Evolutionary conservation across 2,329 filamentous ascomycete species (phyloP).

Genomic region (Aspergillus transmontanensis): DNA sequence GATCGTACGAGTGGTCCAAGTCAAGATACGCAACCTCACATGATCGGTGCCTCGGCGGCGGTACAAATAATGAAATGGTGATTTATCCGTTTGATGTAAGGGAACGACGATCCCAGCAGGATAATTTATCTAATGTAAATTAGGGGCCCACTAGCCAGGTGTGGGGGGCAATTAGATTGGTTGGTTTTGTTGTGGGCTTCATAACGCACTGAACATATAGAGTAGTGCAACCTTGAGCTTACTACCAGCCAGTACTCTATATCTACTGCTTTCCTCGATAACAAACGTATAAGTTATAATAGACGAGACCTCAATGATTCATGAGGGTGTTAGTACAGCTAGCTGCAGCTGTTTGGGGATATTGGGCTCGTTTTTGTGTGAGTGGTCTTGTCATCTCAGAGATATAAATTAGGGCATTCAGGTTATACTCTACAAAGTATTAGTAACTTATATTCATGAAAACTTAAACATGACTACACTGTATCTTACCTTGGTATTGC

Average conservation of each 20-base stretch:
- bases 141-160: not conserved
- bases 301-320: no score
- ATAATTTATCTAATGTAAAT: slow-evolving; percentile 5
- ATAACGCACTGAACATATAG: not conserved
- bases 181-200: not conserved
- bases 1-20: slow-evolving; percentile 2
- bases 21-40: slow-evolving; percentile 22
- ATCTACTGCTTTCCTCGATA: not conserved
- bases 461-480: not conserved
- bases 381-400: not conserved
- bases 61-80: slow-evolving; percentile 18
- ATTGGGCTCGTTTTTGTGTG: not conserved
- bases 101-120: not conserved
- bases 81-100: slow-evolving; percentile 14
- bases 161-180: slow-evolving; percentile 1
- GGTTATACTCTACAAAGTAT: no score
- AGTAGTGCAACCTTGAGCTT: not conserved
- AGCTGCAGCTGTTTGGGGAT: not conserved
- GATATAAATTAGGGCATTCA: not conserved
- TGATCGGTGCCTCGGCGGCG: slow-evolving; percentile 24
- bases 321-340: not conserved
- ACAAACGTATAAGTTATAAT: not conserved
- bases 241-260: not conserved
- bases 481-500: not conserved
- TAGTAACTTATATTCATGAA: not conserved